Evolutionary conservation across 306 rosid genomes (phyloP), one percentile per base, ranked within the genome.

Genomic region (Crotalaria pallida): DNA sequence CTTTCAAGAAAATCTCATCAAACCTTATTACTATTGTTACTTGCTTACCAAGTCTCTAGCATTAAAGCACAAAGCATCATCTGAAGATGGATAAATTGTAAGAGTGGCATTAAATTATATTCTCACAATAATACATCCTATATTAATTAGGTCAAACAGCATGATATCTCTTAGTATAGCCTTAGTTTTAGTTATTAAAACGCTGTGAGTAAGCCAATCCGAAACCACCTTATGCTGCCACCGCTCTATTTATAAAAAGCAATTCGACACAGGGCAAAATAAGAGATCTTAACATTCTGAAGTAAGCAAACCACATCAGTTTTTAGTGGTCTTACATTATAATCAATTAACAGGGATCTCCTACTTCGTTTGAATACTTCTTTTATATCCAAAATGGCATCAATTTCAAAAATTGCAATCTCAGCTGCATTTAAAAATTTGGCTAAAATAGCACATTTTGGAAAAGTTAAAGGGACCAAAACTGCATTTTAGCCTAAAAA

Each of bases 1-100:
- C 88, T 79, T 47, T 74, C 43, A 43, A 9, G 45, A 24, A 41
- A 74, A 29, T 64, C 48, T 40, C n/a, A 34, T 23, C 31, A 66
- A 53, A 67, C 12, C 21, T 67, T 48, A 38, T 24, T 4, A 58
- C 7, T 40, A 38, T 49, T 58, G 7, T 10, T 18, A 38, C 19
- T 59, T 34, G 65, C 12, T 45, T 10, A 49, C 41, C 27, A 34
- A 61, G 53, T 44, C 27, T 45, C 10, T 3, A 27, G 31, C 31
- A 38, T 65, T 65, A 22, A 29, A 65, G 58, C 78, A 74, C 43
- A 21, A 29, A 65, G 40, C 78, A 74, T 52, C 56, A 36, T 63
- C 52, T 16, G 10, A 64, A 11, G 48, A 52, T 7, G 33, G 36
- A 24, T 1, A 64, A 57, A 27, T 29, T 22, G 43, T 38, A 56